phyloP scores from a whole-genome alignment of 139 green algal genomes.

The Ulvella scutata region DNA sequence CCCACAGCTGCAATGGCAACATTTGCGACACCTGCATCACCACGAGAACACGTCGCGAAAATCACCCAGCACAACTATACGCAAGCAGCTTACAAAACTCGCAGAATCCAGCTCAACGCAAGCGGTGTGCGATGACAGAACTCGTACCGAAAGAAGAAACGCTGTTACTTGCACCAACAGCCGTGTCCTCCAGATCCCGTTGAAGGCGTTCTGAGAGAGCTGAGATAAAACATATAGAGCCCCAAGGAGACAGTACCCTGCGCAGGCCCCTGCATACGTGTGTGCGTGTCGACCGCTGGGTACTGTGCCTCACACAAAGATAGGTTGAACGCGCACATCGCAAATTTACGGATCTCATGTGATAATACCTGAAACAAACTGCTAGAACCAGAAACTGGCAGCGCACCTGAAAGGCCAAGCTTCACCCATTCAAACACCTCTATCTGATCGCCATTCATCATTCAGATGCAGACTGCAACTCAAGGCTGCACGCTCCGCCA shows the following conservation, averaged over 20 bases:
- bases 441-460: not conserved
- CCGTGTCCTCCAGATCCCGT: not conserved
- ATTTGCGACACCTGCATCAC: not conserved
- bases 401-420: not conserved
- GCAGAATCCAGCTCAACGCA: not conserved
- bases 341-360: too few species aligned
- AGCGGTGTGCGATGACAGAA: not conserved
- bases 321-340: not conserved
- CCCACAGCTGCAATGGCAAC: not conserved
- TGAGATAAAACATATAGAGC: not conserved
- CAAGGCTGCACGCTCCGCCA: too few species aligned
- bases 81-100: too few species aligned
- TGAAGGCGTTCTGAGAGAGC: not conserved
- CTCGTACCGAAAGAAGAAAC: not conserved
- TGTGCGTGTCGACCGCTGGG: not conserved
- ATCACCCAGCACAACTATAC: too few species aligned
- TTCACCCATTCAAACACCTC: conserved; percentile 1
- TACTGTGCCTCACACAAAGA: not conserved
- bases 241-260: not conserved
- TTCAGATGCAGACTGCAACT: too few species aligned
- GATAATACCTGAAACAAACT: not conserved
- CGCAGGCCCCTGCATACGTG: not conserved
- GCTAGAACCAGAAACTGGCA: not conserved
- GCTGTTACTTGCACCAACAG: not conserved
- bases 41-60: too few species aligned